Evolutionary conservation across 331 rosid species (phyloP).

Genomic region (Saraca asoca): DNA sequence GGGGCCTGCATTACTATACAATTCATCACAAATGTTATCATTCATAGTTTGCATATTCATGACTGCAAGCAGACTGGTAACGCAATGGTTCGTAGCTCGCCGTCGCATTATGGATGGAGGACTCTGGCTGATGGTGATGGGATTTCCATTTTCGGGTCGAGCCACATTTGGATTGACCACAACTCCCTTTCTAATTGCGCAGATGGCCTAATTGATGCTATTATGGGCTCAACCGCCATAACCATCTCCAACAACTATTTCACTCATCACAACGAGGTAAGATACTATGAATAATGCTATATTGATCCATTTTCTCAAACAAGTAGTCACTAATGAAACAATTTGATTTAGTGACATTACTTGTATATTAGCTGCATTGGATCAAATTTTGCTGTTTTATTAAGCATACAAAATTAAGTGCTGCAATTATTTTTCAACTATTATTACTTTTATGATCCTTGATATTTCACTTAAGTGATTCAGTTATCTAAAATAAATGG

Average conservation of each 20-base stretch:
- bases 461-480: neutral
- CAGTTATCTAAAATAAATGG: neutral
- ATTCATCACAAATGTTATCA: slow-evolving; percentile 77
- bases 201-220: slow-evolving; percentile 90
- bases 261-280: slow-evolving; percentile 91
- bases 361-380: too few species aligned
- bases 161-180: slow-evolving; percentile 93
- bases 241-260: slow-evolving; percentile 91
- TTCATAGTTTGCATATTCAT: slow-evolving; percentile 84
- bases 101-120: slow-evolving; percentile 92
- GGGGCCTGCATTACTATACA: slow-evolving; percentile 92
- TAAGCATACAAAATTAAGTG: too few species aligned
- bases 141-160: slow-evolving; percentile 76
- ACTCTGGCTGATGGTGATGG: slow-evolving; percentile 92
- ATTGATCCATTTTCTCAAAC: too few species aligned
- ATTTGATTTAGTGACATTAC: too few species aligned
- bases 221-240: slow-evolving; percentile 91
- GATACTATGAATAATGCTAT: neutral
- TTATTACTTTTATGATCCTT: neutral
- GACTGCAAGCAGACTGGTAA: slow-evolving; percentile 89
- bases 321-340: too few species aligned
- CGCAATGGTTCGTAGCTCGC: slow-evolving; percentile 96
- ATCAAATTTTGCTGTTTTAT: too few species aligned
- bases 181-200: slow-evolving; percentile 82
- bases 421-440: neutral